Percentiles rank a stretch among this genome's conserved stretches.
These are phyloP conservation scores for Polytrichum formosum DNA, from an alignment of 225 moss, liverwort and hornwort species.

Conservation along the genomic window DNA sequence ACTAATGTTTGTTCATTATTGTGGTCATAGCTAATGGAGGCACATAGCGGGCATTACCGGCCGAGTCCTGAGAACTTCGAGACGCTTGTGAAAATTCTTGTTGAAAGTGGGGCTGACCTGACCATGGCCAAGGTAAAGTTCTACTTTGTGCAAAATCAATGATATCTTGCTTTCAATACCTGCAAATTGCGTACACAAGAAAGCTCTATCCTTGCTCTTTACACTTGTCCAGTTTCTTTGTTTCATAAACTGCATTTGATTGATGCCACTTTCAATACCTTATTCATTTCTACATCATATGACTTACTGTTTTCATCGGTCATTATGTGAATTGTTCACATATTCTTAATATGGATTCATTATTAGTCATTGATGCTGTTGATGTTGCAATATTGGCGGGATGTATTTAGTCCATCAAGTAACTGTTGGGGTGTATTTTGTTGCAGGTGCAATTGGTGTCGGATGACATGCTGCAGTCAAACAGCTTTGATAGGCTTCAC, in stretches of 20 bases:
- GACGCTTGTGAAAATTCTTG: constrained; percentile 51
- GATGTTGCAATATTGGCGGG: background rate
- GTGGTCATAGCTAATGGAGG: constrained; percentile 72
- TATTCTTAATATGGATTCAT: background rate
- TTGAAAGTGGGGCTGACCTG: constrained; percentile 66
- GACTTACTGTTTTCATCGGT: background rate
- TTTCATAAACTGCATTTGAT: background rate
- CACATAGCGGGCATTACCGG: constrained; percentile 91
- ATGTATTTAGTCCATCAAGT: background rate
- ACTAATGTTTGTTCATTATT: background rate
- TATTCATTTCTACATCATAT: background rate
- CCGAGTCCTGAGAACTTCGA: constrained; percentile 80
- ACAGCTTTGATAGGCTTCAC: background rate
- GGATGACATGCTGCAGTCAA: constrained; percentile 22
- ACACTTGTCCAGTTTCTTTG: background rate
- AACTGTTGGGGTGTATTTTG: background rate
- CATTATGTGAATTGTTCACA: background rate
- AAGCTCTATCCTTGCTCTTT: too few relatives aligned
- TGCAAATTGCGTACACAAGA: background rate
- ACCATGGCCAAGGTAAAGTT: constrained; percentile 60
- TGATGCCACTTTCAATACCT: background rate
- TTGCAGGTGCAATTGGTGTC: constrained; percentile 47
- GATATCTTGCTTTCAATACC: background rate
- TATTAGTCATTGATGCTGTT: background rate
- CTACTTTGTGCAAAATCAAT: background rate